Conservation (phyloP, 257 asterid genomes). For the Paraleonurus japonicus region DNA sequence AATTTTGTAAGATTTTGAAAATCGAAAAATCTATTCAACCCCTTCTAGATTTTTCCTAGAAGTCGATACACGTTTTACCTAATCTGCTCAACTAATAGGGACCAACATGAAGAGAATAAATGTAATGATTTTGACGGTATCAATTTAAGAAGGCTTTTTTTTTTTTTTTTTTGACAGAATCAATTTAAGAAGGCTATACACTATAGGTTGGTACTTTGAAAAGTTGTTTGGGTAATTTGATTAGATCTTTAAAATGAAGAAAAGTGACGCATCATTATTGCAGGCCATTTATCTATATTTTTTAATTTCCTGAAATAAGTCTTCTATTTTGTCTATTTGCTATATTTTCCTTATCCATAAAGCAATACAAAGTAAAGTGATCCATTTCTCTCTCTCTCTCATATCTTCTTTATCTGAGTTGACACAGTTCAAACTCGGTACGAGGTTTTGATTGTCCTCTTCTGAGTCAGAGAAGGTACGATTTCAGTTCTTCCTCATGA, state of each 20-base stretch:
- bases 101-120: too few relatives aligned
- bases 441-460: conserved; percentile 1
- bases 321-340: background rate
- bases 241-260: background rate
- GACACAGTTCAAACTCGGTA: background rate
- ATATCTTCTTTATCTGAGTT: background rate
- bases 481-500: background rate
- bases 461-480: conserved; percentile 14
- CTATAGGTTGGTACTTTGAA: too few relatives aligned
- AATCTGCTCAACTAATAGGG: too few relatives aligned
- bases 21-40: too few relatives aligned
- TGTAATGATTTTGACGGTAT: too few relatives aligned
- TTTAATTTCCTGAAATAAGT: background rate
- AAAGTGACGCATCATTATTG: background rate
- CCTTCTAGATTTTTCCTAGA: too few relatives aligned
- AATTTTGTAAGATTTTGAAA: too few relatives aligned
- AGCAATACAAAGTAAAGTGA: background rate
- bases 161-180: too few relatives aligned
- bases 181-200: too few relatives aligned
- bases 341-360: background rate
- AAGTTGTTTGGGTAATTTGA: background rate
- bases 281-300: too few relatives aligned
- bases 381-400: background rate
- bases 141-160: too few relatives aligned
- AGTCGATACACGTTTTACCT: too few relatives aligned